phyloP scores from a whole-genome alignment of 2,329 filamentous ascomycete species.

The Hymenoscyphus scutula region DNA sequence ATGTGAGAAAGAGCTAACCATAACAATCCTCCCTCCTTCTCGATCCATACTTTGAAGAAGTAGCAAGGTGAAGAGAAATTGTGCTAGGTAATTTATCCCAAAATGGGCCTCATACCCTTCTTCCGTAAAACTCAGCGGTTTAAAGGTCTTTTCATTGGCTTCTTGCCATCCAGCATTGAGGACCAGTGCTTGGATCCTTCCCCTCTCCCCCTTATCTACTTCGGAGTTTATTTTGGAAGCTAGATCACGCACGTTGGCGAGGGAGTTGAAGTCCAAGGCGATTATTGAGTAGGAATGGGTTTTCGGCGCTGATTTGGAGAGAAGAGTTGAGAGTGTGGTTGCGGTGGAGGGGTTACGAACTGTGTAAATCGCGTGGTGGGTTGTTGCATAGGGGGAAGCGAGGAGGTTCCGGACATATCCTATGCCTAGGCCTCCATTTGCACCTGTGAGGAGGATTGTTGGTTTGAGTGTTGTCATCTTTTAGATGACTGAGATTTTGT shows the following conservation, averaged over 20 bases:
- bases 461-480: background rate
- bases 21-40: slow-evolving; percentile 34
- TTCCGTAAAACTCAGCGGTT: slow-evolving; percentile 31
- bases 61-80: slow-evolving; percentile 36
- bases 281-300: slow-evolving; percentile 12
- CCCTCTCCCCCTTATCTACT: slow-evolving; percentile 16
- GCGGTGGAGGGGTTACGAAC: slow-evolving; percentile 14
- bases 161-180: slow-evolving; percentile 21
- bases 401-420: slow-evolving; percentile 22
- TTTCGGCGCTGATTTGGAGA: slow-evolving; percentile 4
- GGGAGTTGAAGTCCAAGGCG: slow-evolving; percentile 11
- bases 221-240: slow-evolving; percentile 19
- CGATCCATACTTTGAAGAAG: slow-evolving; percentile 37
- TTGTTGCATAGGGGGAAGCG: slow-evolving; percentile 13
- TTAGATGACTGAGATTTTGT: background rate
- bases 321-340: background rate
- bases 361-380: slow-evolving; percentile 26
- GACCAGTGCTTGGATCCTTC: slow-evolving; percentile 22
- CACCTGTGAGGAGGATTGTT: slow-evolving; percentile 28
- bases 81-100: slow-evolving; percentile 36
- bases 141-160: slow-evolving; percentile 21
- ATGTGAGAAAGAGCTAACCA: slow-evolving; percentile 36
- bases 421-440: slow-evolving; percentile 30
- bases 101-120: slow-evolving; percentile 39
- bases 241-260: background rate